A percentile compares a stretch with the other conserved stretches of the same genome.
Conservation (phyloP, 2,329 filamentous ascomycete species). For the Monosporascus sp. region DNA sequence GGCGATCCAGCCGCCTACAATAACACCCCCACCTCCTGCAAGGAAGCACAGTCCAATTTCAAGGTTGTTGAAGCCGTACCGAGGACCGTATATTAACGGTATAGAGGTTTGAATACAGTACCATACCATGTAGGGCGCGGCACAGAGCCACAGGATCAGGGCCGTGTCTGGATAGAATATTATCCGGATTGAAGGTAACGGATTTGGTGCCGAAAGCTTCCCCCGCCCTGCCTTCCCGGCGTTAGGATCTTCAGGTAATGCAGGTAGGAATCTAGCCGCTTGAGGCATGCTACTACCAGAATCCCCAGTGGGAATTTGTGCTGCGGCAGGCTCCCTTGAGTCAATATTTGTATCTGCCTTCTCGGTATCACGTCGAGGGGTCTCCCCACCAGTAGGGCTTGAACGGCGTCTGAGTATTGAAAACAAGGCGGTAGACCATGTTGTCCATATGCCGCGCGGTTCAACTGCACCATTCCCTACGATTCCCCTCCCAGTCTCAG, state of each 20-base stretch:
- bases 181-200: conserved; percentile 6
- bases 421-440: conserved; percentile 4
- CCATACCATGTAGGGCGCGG: conserved; percentile 4
- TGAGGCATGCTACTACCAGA: too few species aligned
- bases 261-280: too few species aligned
- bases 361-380: too few species aligned
- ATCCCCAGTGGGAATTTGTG: too few species aligned
- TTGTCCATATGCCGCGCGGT: conserved; percentile 7
- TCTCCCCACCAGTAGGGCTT: too few species aligned
- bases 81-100: conserved; percentile 1
- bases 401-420: background rate
- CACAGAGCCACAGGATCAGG: conserved; percentile 8
- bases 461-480: conserved; percentile 10
- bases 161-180: conserved; percentile 9
- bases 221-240: conserved; percentile 4
- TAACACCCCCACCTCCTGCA: conserved; percentile 32
- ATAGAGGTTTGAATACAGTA: conserved; percentile 7
- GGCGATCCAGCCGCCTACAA: conserved; percentile 26
- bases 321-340: too few species aligned
- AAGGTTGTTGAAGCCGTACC: conserved; percentile 31
- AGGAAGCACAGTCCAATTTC: conserved; percentile 37
- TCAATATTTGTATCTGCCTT: too few species aligned
- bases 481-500: conserved; percentile 7
- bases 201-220: conserved; percentile 2
- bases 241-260: too few species aligned